phyloP scores from a whole-genome alignment of 257 asterid genomes.

The Scutellaria minor region DNA sequence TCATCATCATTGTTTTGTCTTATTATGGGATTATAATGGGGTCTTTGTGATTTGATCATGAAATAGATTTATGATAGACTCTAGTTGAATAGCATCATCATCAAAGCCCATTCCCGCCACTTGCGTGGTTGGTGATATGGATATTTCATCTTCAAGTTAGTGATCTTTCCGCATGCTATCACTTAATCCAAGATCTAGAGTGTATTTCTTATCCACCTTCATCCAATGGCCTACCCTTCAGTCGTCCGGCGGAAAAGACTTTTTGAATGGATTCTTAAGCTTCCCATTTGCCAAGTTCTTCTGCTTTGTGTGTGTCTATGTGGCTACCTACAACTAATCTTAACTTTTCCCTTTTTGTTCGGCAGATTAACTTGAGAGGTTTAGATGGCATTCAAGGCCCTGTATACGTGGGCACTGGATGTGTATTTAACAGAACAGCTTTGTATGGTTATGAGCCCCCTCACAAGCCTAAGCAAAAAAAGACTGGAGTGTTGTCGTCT shows the following conservation, averaged over 20 bases:
- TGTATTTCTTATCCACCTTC: background rate
- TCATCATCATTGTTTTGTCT: conserved; percentile 14
- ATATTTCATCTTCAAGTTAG: background rate
- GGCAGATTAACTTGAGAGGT: conserved; percentile 94
- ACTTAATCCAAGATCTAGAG: background rate
- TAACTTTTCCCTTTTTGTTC: conserved; percentile 28
- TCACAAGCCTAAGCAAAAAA: conserved; percentile 78
- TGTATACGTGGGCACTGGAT: conserved; percentile 96
- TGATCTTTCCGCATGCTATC: background rate
- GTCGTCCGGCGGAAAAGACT: too few species aligned
- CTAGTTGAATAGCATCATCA: background rate
- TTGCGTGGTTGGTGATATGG: background rate
- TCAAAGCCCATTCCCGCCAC: background rate
- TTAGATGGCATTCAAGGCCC: conserved; percentile 98
- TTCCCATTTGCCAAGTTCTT: background rate
- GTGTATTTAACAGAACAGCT: conserved; percentile 95
- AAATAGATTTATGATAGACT: background rate
- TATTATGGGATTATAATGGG: background rate
- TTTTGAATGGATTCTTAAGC: background rate
- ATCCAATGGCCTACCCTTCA: background rate
- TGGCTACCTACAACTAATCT: conserved; percentile 29
- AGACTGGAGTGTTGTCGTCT: conserved; percentile 61
- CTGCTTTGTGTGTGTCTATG: background rate
- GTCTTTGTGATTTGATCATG: conserved; percentile 21
- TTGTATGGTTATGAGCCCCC: conserved; percentile 95